A percentile compares a stretch with the other conserved stretches of the same genome.
Conservation (phyloP, 192 early-diverging fungal genomes). For the Podila epicladia region DNA sequence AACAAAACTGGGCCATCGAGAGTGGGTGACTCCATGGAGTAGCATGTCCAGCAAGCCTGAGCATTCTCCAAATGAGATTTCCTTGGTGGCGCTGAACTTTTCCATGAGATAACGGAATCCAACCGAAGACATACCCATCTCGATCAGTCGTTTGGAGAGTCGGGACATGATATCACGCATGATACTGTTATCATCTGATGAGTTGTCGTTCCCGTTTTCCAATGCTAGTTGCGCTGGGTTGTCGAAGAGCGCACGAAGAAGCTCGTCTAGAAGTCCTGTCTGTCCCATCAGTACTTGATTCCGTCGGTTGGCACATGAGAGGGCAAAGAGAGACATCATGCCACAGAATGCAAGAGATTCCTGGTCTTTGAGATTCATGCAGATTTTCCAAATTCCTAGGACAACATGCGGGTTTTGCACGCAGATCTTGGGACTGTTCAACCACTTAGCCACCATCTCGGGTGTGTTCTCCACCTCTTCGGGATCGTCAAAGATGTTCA, state of each 20-base stretch:
- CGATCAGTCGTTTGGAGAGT: constrained; percentile 61
- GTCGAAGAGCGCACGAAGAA: constrained; percentile 51
- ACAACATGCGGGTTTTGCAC: constrained; percentile 38
- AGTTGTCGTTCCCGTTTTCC: constrained; percentile 7
- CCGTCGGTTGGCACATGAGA: constrained; percentile 58
- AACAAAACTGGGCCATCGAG: constrained; percentile 69
- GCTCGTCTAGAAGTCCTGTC: constrained; percentile 56
- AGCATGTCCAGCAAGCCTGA: constrained; percentile 62
- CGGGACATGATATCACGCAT: constrained; percentile 52
- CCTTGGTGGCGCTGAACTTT: constrained; percentile 52
- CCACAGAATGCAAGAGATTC: constrained; percentile 46
- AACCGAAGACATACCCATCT: constrained; percentile 62
- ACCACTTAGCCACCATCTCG: constrained; percentile 38
- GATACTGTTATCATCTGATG: constrained; percentile 21
- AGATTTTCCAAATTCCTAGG: constrained; percentile 49
- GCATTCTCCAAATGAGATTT: constrained; percentile 49
- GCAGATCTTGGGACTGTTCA: constrained; percentile 41
- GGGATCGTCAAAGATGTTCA: constrained; percentile 52
- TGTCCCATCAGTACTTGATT: constrained; percentile 67
- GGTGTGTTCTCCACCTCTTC: constrained; percentile 30
- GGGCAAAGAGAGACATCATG: constrained; percentile 54
- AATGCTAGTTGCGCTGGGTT: constrained; percentile 4
- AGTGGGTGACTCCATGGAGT: constrained; percentile 58
- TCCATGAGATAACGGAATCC: constrained; percentile 68
- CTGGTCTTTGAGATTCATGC: constrained; percentile 49